These are phyloP conservation scores for Termitomyces sp. DNA, from an alignment of 1,284 basidiomycete genomes.

Conservation along the genomic window DNA sequence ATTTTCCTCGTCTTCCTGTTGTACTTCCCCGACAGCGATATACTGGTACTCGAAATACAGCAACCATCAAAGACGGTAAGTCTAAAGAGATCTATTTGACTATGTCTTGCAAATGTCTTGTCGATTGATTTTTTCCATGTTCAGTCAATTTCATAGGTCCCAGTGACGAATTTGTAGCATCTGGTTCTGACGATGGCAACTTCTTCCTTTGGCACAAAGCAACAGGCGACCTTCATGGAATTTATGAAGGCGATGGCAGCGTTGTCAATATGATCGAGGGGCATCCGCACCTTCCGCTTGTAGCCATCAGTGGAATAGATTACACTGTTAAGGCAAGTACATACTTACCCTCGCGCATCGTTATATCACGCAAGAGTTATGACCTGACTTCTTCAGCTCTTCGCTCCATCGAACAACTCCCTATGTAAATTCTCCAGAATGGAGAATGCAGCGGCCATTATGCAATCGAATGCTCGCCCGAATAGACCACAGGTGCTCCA, in stretches of 20 bases:
- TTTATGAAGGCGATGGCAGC: slow-evolving; percentile 78
- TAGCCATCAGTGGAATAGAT: slow-evolving; percentile 89
- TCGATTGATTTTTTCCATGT: neutral
- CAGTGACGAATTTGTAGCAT: slow-evolving; percentile 71
- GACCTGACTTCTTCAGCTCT: slow-evolving; percentile 44
- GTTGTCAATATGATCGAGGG: slow-evolving; percentile 88
- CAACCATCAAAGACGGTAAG: slow-evolving; percentile 89
- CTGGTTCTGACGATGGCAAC: slow-evolving; percentile 89
- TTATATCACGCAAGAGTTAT: neutral
- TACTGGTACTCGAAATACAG: slow-evolving; percentile 74
- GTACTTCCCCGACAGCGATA: slow-evolving; percentile 69
- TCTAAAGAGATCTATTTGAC: neutral
- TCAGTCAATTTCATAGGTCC: slow-evolving; percentile 83
- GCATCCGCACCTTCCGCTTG: slow-evolving; percentile 75
- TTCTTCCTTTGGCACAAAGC: slow-evolving; percentile 83
- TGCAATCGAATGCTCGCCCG: slow-evolving; percentile 43
- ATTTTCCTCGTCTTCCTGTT: slow-evolving; percentile 45
- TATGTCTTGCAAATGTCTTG: neutral
- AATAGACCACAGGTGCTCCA: slow-evolving; percentile 23
- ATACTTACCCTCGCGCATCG: neutral
- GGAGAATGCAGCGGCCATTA: slow-evolving; percentile 47
- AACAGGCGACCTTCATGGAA: slow-evolving; percentile 60
- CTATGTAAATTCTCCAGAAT: slow-evolving; percentile 50
- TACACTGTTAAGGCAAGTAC: slow-evolving; percentile 75
- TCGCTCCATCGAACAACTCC: slow-evolving; percentile 51